phyloP scores from a whole-genome alignment of 805 yeast genomes.

The Metschnikowia noctiluminum region DNA sequence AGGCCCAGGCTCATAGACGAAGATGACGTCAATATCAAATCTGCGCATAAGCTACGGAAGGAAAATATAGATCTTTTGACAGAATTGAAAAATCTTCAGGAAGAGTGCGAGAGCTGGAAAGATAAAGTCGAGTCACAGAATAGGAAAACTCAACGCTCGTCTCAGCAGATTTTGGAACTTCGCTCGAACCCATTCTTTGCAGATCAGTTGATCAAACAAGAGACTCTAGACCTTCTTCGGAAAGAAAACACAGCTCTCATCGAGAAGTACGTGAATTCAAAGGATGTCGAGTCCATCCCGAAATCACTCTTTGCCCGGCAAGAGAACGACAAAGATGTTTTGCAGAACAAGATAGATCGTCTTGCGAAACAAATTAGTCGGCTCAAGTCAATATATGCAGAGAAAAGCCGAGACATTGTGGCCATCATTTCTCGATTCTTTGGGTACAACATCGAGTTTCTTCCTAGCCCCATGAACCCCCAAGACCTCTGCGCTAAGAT shows the following conservation, averaged over 20 bases:
- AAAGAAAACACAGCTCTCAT: constrained; percentile 59
- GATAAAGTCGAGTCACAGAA: constrained; percentile 31
- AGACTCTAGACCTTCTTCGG: constrained; percentile 47
- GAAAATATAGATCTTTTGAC: constrained; percentile 40
- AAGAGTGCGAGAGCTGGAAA: constrained; percentile 32
- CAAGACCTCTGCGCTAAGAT: constrained; percentile 49
- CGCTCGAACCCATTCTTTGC: constrained; percentile 60
- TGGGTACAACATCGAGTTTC: constrained; percentile 71
- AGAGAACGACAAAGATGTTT: constrained; percentile 47
- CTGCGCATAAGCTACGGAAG: constrained; percentile 34
- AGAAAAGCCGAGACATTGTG: constrained; percentile 68
- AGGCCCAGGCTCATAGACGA: constrained; percentile 27
- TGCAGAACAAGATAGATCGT: constrained; percentile 47
- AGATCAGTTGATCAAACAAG: constrained; percentile 59
- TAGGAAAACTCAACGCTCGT: constrained; percentile 18
- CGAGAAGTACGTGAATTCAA: constrained; percentile 19
- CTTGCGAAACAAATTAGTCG: constrained; percentile 52
- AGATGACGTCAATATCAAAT: constrained; percentile 4
- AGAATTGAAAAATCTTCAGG: constrained; percentile 34
- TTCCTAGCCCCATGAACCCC: constrained; percentile 42
- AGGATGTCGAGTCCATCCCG: constrained; percentile 44
- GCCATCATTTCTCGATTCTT: constrained; percentile 63
- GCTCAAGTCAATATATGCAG: constrained; percentile 54
- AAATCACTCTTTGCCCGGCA: constrained; percentile 60
- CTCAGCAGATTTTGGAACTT: constrained; percentile 53